Percentiles rank a stretch among this genome's conserved stretches.
Conservation (phyloP, 164 flowering plant species). For the Macadamia integrifolia region DNA sequence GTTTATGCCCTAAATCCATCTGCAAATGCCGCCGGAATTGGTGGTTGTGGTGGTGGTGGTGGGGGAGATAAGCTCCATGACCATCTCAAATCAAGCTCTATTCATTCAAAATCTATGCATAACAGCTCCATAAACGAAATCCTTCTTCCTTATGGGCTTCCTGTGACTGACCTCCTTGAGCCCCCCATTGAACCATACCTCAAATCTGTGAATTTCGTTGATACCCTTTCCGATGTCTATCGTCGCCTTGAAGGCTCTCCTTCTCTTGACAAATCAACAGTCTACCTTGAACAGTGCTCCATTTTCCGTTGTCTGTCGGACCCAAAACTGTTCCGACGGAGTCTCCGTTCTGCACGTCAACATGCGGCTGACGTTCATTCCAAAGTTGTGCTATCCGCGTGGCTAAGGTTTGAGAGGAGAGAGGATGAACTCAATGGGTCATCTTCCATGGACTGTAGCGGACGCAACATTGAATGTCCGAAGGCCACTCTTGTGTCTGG, state of each 20-base stretch:
- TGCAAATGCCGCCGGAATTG: not conserved
- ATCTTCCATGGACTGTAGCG: conserved; percentile 36
- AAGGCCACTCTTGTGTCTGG: conserved; percentile 46
- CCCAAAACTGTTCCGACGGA: conserved; percentile 58
- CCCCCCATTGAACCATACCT: conserved; percentile 66
- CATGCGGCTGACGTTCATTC: conserved; percentile 57
- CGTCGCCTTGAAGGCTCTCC: conserved; percentile 34
- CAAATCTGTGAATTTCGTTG: conserved; percentile 46
- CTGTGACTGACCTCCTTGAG: conserved; percentile 41
- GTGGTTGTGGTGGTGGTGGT: conserved; percentile 1
- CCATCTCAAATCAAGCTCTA: conserved; percentile 14
- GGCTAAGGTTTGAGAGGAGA: conserved; percentile 77
- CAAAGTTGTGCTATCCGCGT: conserved; percentile 68
- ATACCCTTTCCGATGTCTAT: conserved; percentile 51
- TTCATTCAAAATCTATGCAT: conserved; percentile 22
- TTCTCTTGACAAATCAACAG: conserved; percentile 28
- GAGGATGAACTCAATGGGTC: conserved; percentile 62
- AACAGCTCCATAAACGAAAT: conserved; percentile 16
- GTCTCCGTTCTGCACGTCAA: conserved; percentile 52
- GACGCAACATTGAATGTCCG: conserved; percentile 50
- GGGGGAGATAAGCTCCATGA: conserved; percentile 14
- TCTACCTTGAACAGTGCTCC: conserved; percentile 55
- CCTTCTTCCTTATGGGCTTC: conserved; percentile 45
- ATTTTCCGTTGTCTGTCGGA: conserved; percentile 49
- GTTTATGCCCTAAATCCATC: conserved; percentile 42